Conservation (phyloP, 345 rosid species). For the Eucalyptus fibrosa region DNA sequence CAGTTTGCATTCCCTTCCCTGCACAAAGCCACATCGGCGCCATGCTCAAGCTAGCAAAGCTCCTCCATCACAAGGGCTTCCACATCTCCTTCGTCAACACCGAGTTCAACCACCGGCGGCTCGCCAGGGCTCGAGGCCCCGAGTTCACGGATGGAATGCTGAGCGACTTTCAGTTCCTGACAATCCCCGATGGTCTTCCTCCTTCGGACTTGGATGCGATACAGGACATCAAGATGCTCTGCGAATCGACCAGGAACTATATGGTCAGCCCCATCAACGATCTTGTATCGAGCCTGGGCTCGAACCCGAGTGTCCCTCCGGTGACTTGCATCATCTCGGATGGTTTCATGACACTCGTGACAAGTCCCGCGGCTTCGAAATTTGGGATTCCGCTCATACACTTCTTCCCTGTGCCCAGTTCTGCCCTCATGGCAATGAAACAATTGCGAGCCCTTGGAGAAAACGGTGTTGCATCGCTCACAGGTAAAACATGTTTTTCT, state of each 20-base stretch:
- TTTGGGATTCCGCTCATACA: neutral
- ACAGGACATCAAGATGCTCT: neutral
- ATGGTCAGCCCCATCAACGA: neutral
- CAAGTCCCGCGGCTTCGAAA: neutral
- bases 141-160: neutral
- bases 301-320: neutral
- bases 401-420: neutral
- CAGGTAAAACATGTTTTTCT: neutral
- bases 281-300: neutral
- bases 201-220: neutral
- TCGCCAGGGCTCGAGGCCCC: neutral
- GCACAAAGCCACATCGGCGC: conserved; percentile 3
- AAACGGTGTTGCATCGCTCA: neutral
- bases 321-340: conserved; percentile 1
- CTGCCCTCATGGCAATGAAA: neutral
- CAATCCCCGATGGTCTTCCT: conserved; percentile 5
- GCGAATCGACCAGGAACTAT: neutral
- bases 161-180: neutral
- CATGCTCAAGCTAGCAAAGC: conserved; percentile 4
- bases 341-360: neutral
- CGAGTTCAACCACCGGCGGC: conserved; percentile 1
- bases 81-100: conserved; percentile 8
- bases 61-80: conserved; percentile 2
- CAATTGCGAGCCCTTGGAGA: neutral
- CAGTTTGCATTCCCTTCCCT: neutral